These are phyloP conservation scores for Annulohypoxylon moriforme DNA, from an alignment of 495 filamentous ascomycete species.

Conservation along the genomic window DNA sequence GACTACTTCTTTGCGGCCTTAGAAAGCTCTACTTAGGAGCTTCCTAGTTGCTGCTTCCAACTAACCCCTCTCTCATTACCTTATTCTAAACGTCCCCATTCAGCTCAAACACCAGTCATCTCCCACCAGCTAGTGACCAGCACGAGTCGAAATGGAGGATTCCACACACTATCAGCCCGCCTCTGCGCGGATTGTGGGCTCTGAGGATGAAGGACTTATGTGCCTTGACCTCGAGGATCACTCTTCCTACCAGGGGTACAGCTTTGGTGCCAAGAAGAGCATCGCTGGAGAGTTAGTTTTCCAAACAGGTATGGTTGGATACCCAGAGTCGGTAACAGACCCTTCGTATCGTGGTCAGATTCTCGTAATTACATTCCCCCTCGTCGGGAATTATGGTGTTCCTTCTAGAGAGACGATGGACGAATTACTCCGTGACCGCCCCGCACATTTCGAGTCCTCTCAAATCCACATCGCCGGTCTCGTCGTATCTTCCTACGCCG, in stretches of 20 bases:
- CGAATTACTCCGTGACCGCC: constrained; percentile 81
- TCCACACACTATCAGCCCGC: constrained; percentile 64
- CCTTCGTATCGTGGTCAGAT: constrained; percentile 94
- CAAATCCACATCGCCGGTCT: constrained; percentile 94
- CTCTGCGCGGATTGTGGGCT: constrained; percentile 59
- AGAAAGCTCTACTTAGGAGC: constrained; percentile 40
- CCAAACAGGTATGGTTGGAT: constrained; percentile 99
- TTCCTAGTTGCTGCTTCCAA: constrained; percentile 39
- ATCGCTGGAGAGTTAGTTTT: constrained; percentile 97
- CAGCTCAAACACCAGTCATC: background rate
- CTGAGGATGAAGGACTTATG: constrained; percentile 68
- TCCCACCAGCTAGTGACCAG: constrained; percentile 16
- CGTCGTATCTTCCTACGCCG: constrained; percentile 88
- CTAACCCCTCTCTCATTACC: constrained; percentile 25
- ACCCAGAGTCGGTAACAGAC: constrained; percentile 94
- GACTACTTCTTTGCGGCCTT: constrained; percentile 32
- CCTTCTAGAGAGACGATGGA: constrained; percentile 86
- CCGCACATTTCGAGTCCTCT: constrained; percentile 89
- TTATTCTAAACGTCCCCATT: constrained; percentile 5
- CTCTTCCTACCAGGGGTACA: constrained; percentile 87
- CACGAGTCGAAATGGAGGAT: constrained; percentile 51
- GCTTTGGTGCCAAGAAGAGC: constrained; percentile 93
- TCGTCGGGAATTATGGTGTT: constrained; percentile 95
- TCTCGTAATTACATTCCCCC: constrained; percentile 88
- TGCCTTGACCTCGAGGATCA: constrained; percentile 92